These are phyloP conservation scores for Cyberlindnera saturnus DNA, from an alignment of 805 yeast genomes.

Conservation along the genomic window DNA sequence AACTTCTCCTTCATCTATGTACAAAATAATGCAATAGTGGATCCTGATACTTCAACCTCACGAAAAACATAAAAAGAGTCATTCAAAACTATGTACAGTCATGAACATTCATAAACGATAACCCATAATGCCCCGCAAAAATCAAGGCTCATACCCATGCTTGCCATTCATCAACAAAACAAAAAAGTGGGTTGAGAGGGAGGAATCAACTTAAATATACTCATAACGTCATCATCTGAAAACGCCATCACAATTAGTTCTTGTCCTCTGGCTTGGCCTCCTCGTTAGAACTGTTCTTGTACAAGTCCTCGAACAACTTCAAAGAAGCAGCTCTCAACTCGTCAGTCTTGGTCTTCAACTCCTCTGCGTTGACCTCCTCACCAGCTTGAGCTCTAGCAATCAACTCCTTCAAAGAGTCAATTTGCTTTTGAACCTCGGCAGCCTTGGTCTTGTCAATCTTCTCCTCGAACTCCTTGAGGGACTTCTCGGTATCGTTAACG, in stretches of 20 bases:
- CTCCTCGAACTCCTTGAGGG: slow-evolving; percentile 71
- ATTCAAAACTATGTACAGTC: too few species aligned
- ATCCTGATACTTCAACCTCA: too few species aligned
- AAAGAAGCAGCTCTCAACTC: slow-evolving; percentile 73
- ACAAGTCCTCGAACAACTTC: slow-evolving; percentile 59
- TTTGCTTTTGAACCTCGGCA: slow-evolving; percentile 36
- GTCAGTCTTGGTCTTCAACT: slow-evolving; percentile 73
- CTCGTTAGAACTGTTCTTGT: slow-evolving; percentile 23
- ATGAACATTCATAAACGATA: too few species aligned
- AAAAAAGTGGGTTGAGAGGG: too few species aligned
- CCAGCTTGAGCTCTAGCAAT: slow-evolving; percentile 66
- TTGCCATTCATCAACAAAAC: too few species aligned
- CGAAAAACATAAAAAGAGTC: too few species aligned
- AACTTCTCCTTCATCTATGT: slow-evolving; percentile 1
- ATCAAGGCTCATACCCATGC: too few species aligned
- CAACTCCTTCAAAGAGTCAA: slow-evolving; percentile 58
- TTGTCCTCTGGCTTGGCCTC: slow-evolving; percentile 23
- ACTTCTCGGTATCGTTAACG: slow-evolving; percentile 80
- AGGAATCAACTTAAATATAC: background rate
- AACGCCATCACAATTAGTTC: background rate
- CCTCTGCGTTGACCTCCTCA: slow-evolving; percentile 51
- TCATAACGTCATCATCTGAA: background rate
- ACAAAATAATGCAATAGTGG: background rate
- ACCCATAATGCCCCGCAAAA: too few species aligned
- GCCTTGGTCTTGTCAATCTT: slow-evolving; percentile 51